Evolutionary conservation across 495 filamentous ascomycete genomes (phyloP), one percentile per base, ranked within the genome.

Genomic region (Penicillium paxilli): DNA sequence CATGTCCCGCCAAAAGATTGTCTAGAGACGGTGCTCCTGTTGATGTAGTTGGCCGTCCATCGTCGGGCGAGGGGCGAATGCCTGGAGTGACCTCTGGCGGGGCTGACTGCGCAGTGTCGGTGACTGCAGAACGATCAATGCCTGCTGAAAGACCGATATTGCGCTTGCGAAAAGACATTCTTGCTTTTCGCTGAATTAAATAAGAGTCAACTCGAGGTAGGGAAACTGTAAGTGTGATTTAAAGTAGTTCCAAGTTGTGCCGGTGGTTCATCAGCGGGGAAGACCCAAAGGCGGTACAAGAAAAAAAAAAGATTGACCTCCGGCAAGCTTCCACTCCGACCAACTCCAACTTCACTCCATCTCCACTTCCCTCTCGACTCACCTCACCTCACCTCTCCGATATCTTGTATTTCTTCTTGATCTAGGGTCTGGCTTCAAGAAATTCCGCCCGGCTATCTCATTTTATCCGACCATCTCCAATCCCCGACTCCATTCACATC

Each of bases 131-230:
- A 30, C 67, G 62, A 57, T 75, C 64, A 52, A 66, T 48, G 51
- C 76, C 61, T 44, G 74, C 56, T 2, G 78, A 80, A 14, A 97
- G 70, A 1, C 86, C 87, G 44, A 91, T 78, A 62, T 93, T 95
- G 53, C 91, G 84, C 66, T 92, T 96, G 58, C 90, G 86, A 73
- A 98, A 96, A 4, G 92, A 91, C 91, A 96, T 96, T 40, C n/a
- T n/a, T n/a, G n/a, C n/a, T 9, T 63, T 12, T 38, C 35, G 49
- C 44, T 30, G 24, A 6, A 21, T 22, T 21, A 16, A 38, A 57
- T 24, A 48, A 5, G 2, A 48, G 51, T 14, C 10, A 12, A 5
- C 10, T 5, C 19, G 38, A 25, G 14, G 1, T 3, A 45, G 4
- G 45, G 14, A 40, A 51, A 40, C 5, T 10, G 33, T 28, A 44